Evolutionary conservation across 1,284 basidiomycete species (phyloP), one percentile per base, ranked within the genome.

Genomic region (Waitea zeae): DNA sequence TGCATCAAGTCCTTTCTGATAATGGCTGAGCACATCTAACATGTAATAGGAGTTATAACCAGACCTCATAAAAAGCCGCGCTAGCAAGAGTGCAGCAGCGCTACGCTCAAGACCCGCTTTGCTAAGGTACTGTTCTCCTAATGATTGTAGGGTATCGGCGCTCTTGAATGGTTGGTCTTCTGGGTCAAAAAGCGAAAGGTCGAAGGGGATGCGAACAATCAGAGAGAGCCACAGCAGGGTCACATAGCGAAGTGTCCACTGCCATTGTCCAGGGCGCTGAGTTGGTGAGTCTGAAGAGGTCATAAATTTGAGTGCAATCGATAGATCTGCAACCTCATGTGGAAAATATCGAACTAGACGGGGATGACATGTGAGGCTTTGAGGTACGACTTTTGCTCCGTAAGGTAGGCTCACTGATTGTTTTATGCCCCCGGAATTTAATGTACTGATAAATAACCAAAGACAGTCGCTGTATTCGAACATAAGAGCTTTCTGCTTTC

Each of bases 181-280:
- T 35, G 74, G 68, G 47, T 90, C 84, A 36, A 96, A 86, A 40
- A 86, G 82, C 12, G 71, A 62, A 31, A 99, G 61, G 49, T 87
- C 77, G 51, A 99, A 99, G 0, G 95, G 95, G 14, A 97, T 78
- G 59, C 88, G 89, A 54, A 83, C 83, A 35, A 97, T 80, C 12
- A 98, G 68, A 12, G 88, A 86, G 9, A 98, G 66, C 93, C 95
- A 98, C 2, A 97, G 62, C 3, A 98, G 62, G 15, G 87, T 60
- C 12, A 84, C 64, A 46, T 95, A 92, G 38, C 88, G 75, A 34
- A 90, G 54, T 31, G 80, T 61, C 95, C 95, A 98, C 17, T 61
- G 54, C n/a, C n/a, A n/a, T 27, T 61, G 54, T 2, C 59, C 57
- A 1, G 67, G 54, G 15, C 14, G 6, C 15, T 30, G 9, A 11